Evolutionary conservation across 179 eudicot species (phyloP).

Genomic region (Pouteria campechiana): DNA sequence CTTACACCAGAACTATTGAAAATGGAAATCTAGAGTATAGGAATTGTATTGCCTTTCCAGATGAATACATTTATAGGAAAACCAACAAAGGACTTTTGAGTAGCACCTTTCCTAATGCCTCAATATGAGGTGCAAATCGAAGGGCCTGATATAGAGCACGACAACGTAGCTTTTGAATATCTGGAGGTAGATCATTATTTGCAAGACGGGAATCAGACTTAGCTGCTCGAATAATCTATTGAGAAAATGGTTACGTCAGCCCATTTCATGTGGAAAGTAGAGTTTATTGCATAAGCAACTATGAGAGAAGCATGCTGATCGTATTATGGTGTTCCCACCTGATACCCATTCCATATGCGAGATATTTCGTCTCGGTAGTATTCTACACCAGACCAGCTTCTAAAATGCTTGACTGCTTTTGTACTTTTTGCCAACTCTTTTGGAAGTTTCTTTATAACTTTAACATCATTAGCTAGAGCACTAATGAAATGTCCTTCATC

Average conservation of each 20-base stretch:
- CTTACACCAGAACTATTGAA: too few relatives aligned
- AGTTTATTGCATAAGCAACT: conserved; percentile 1
- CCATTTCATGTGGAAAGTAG: neutral
- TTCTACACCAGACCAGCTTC: conserved; percentile 87
- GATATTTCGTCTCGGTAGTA: conserved; percentile 82
- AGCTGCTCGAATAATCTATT: conserved; percentile 85
- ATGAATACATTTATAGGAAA: too few relatives aligned
- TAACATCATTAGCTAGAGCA: conserved; percentile 70
- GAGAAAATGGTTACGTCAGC: conserved; percentile 1
- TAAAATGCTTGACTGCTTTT: conserved; percentile 70
- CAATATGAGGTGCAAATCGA: conserved; percentile 73
- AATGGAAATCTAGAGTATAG: too few relatives aligned
- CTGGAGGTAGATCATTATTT: conserved; percentile 80
- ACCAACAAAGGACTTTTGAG: neutral
- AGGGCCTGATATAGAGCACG: conserved; percentile 94
- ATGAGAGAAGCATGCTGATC: neutral
- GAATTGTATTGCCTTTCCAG: too few relatives aligned
- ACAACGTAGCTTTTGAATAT: conserved; percentile 86
- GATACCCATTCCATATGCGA: conserved; percentile 60
- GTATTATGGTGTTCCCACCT: conserved; percentile 23
- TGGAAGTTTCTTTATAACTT: conserved; percentile 56
- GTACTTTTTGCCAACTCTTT: conserved; percentile 50
- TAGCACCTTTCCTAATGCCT: conserved; percentile 85
- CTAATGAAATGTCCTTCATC: conserved; percentile 76
- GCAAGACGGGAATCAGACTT: conserved; percentile 96